Evolutionary conservation across 805 yeast genomes (phyloP), one percentile per base, ranked within the genome.

Genomic region (Yarrowia keelungensis): DNA sequence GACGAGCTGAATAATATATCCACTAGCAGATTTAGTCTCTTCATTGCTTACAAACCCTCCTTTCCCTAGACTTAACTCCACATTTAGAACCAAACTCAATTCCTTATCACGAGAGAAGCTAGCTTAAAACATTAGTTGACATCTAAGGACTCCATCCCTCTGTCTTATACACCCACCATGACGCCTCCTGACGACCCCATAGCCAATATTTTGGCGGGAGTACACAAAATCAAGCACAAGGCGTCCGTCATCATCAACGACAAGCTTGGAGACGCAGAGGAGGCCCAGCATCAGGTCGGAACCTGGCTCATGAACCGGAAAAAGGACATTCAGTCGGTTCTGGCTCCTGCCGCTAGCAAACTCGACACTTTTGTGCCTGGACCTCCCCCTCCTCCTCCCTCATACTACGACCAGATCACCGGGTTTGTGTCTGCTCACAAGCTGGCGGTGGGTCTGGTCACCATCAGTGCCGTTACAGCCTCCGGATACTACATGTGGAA

Each of bases 391-490:
- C 76, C 79, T 9, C 74, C 77, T 0, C 69, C 70, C 3, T 16
- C 74, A 3, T 15, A 69, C 39, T 61, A 58, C 64, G 71, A 70
- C 26, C 59, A 69, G 11, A 22, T 71, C 41, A 54, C 69, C 10
- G 72, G 70, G 42, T 76, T 77, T 76, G 69, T 75, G 16, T n/a
- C 42, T 16, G 66, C 70, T 14, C 75, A 77, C 73, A 74, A 71
- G 58, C 62, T 75, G 43, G 69, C 70, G 8, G 70, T 71, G 5
- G 70, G 67, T 8, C 42, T 70, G 26, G 66, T 73, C 22, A 71
- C 69, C 7, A 59, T 71, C n/a, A 67, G 71, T 11, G 71, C 70
- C 10, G 62, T 74, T 32, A 68, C 72, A 10, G 74, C 75, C n/a
- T 66, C 74, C 0, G 69, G 69, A 22, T 72, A 72, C 59, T 72